A percentile compares a stretch with the other conserved stretches of the same genome.
These are phyloP conservation scores for Tympanopsis confertula DNA, from an alignment of 2,329 filamentous ascomycete genomes.

Conservation along the genomic window DNA sequence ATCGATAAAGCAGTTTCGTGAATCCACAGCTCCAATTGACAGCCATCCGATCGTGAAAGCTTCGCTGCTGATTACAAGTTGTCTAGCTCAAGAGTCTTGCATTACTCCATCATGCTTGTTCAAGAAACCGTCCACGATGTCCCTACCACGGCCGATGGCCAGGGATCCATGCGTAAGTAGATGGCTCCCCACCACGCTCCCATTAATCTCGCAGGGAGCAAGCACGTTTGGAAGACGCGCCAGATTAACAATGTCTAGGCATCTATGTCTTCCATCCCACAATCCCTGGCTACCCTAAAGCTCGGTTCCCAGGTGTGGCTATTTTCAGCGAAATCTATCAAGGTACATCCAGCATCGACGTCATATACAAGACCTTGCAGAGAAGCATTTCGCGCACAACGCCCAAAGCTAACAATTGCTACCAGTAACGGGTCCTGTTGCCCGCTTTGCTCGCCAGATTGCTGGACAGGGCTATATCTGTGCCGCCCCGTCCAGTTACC, in stretches of 20 bases:
- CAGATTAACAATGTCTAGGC: too few relatives aligned
- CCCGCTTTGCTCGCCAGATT: conserved; percentile 82
- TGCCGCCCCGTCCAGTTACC: conserved; percentile 79
- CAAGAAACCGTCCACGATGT: conserved; percentile 21
- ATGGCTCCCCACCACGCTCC: too few relatives aligned
- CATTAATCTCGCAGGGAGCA: too few relatives aligned
- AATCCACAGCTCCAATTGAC: too few relatives aligned
- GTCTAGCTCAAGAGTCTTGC: too few relatives aligned
- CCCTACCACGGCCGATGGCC: conserved; percentile 20
- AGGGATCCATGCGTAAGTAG: conserved; percentile 21
- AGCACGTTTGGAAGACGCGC: too few relatives aligned
- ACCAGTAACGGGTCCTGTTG: conserved; percentile 68
- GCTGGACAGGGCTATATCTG: conserved; percentile 89
- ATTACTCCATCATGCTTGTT: conserved; percentile 15
- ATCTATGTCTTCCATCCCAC: conserved; percentile 1
- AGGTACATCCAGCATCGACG: neutral
- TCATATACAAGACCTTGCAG: too few relatives aligned
- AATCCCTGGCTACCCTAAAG: neutral
- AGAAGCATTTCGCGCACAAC: neutral
- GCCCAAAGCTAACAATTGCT: neutral
- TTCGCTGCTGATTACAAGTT: too few relatives aligned
- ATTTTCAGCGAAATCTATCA: conserved; percentile 1
- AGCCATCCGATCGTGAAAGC: too few relatives aligned
- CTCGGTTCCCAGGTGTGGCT: neutral
- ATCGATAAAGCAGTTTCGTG: too few relatives aligned